Evolutionary conservation across 2,329 filamentous ascomycete genomes (phyloP), one percentile per base, ranked within the genome.

Genomic region (Helotiales sp.): DNA sequence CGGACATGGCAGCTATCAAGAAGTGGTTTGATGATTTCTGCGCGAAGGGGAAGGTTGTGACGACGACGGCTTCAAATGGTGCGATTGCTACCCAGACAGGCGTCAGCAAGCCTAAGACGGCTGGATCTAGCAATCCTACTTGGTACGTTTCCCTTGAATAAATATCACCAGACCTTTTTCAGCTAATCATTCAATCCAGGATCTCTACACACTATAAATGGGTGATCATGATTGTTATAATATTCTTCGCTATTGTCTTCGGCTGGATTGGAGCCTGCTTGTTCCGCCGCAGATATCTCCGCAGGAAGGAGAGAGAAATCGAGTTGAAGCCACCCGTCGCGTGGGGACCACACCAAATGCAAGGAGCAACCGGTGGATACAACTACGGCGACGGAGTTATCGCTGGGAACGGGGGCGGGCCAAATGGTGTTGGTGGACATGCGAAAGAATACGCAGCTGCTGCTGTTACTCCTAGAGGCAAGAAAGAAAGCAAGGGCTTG

Each of bases 221-320:
- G 92, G 87, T 96, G 54, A 84, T 95, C 69, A 93, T 96, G 85
- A 83, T 96, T 62, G 89, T 93, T 71, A 82, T 95, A 69, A 84
- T 96, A 30, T 84, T 90, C 50, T 82, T 95, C 67, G 89, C 83
- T 62, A 91, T 96, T 69, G 80, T 84, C 15, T 82, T 83, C 65
- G 86, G 93, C 74, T 91, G 90, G 83, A 80, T 90, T 45, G 83
- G 86, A 20, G 90, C 89, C 45, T 87, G 89, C 75, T 86, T 91
- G 78, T 87, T 92, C 80, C 91, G 92, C 71, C 88, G 89, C 65
- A 89, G 90, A 71, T 91, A 94, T 79, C 83, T 93, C 70, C 87
- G 87, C 70, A 91, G 88, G 80, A 88, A 85, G 79, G 89, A 91
- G 74, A 83, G 83, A 57, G 75, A 75, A 71, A 73, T 72, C 61